phyloP scores from a whole-genome alignment of 2,329 filamentous ascomycete species.

The Ophiostoma perfectum region DNA sequence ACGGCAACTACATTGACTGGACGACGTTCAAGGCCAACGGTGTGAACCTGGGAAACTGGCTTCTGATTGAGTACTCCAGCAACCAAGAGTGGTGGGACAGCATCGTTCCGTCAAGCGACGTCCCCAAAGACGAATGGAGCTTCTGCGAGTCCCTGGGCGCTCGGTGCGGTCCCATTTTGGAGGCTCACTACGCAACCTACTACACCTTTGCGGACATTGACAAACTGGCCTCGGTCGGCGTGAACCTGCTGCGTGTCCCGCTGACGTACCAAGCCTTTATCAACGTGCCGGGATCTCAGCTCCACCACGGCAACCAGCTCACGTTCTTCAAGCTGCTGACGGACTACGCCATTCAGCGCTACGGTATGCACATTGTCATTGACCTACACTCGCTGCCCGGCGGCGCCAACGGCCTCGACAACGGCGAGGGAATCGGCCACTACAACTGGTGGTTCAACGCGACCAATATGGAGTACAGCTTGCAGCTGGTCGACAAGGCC shows the following conservation, averaged over 20 bases:
- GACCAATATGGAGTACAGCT: constrained; percentile 21
- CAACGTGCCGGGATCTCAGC: constrained; percentile 15
- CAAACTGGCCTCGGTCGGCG: constrained; percentile 17
- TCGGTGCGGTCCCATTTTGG: constrained; percentile 15
- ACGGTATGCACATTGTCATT: constrained; percentile 21
- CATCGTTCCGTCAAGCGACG: constrained; percentile 2
- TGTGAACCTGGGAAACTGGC: constrained; percentile 20
- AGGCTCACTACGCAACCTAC: constrained; percentile 20
- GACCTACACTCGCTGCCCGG: constrained; percentile 20
- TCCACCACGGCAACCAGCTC: constrained; percentile 20
- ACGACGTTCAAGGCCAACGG: constrained; percentile 21
- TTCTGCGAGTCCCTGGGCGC: constrained; percentile 19
- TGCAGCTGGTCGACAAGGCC: constrained; percentile 17
- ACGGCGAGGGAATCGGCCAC: constrained; percentile 13
- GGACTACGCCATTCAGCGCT: constrained; percentile 13
- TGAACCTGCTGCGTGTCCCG: constrained; percentile 20
- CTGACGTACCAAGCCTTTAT: constrained; percentile 20
- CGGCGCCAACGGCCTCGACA: constrained; percentile 20
- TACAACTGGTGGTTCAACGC: constrained; percentile 21
- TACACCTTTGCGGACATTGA: constrained; percentile 20
- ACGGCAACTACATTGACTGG: constrained; percentile 16
- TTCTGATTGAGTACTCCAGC: constrained; percentile 20
- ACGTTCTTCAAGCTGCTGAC: constrained; percentile 13
- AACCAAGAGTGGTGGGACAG: constrained; percentile 18
- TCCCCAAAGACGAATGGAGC: constrained; percentile 19